These are phyloP conservation scores for Aspergillus incahuasiensis DNA, from an alignment of 495 filamentous ascomycete species.

Conservation along the genomic window DNA sequence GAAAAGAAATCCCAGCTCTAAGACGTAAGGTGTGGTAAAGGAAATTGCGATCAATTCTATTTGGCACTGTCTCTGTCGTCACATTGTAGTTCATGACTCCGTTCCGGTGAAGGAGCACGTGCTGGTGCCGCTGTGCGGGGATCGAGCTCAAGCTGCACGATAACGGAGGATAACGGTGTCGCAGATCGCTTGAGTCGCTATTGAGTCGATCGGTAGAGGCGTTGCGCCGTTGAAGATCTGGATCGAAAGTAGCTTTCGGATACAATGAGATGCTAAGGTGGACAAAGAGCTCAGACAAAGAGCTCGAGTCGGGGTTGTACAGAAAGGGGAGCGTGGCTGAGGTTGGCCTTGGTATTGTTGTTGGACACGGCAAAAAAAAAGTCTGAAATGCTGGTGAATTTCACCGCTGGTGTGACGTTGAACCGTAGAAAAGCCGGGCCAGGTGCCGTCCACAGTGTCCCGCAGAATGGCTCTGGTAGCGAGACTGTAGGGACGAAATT, in stretches of 20 bases:
- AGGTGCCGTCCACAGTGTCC: neutral
- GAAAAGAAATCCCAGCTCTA: neutral
- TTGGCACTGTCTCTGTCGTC: neutral
- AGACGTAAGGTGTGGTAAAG: neutral
- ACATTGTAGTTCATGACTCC: constrained; percentile 9
- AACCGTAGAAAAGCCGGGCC: neutral
- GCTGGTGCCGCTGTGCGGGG: constrained; percentile 1
- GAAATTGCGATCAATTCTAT: neutral
- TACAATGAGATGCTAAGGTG: neutral
- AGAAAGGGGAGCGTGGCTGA: constrained; percentile 5
- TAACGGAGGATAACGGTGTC: neutral
- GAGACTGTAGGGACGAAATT: neutral
- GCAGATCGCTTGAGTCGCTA: neutral
- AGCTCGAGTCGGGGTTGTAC: constrained; percentile 3
- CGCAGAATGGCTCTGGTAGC: neutral
- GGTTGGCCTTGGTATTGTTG: neutral
- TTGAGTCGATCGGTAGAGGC: neutral
- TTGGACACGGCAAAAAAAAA: neutral
- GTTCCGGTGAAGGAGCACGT: constrained; percentile 4
- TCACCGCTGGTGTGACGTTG: constrained; percentile 9
- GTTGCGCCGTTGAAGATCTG: neutral
- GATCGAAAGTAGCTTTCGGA: neutral
- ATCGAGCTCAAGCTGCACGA: constrained; percentile 1
- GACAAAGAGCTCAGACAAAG: neutral
- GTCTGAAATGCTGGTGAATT: neutral